Evolutionary conservation across 2,329 filamentous ascomycete species (phyloP).

Genomic region (Colletotrichum tabaci): DNA sequence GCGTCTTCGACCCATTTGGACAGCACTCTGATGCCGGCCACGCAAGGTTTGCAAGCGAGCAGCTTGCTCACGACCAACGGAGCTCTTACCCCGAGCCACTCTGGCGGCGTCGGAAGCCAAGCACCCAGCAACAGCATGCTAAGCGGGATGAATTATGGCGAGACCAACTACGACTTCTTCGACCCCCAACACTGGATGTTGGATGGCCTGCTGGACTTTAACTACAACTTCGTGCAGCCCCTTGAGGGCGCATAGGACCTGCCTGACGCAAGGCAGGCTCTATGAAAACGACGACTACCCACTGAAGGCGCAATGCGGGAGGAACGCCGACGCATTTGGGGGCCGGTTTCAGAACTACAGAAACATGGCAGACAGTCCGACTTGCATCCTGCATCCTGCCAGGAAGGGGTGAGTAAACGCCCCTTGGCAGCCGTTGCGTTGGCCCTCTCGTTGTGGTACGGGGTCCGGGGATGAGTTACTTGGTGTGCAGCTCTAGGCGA

Average conservation of each 20-base stretch:
- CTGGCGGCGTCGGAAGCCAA: slow-evolving; percentile 50
- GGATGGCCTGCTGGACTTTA: slow-evolving; percentile 87
- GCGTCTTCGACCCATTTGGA: slow-evolving; percentile 77
- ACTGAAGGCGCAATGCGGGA: background rate
- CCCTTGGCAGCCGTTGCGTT: slow-evolving; percentile 35
- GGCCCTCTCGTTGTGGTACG: slow-evolving; percentile 35
- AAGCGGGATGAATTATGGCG: slow-evolving; percentile 70
- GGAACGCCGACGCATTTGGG: slow-evolving; percentile 12
- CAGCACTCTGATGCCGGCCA: slow-evolving; percentile 67
- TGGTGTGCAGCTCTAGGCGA: slow-evolving; percentile 39
- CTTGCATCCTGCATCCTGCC: slow-evolving; percentile 25
- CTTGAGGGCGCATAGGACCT: slow-evolving; percentile 65
- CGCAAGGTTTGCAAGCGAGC: slow-evolving; percentile 64
- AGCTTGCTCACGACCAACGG: slow-evolving; percentile 66
- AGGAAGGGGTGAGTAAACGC: slow-evolving; percentile 39
- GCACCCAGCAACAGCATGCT: slow-evolving; percentile 61
- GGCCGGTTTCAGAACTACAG: slow-evolving; percentile 29
- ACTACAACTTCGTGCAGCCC: slow-evolving; percentile 73
- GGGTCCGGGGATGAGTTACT: slow-evolving; percentile 38
- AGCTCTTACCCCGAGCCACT: slow-evolving; percentile 66
- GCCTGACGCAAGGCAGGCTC: background rate
- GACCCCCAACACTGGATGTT: slow-evolving; percentile 95
- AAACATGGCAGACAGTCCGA: slow-evolving; percentile 8
- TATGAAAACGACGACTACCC: background rate
- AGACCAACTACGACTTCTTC: slow-evolving; percentile 87